Evolutionary conservation across 2,329 filamentous ascomycete genomes (phyloP).

Genomic region (Lachnellula subtilissima): DNA sequence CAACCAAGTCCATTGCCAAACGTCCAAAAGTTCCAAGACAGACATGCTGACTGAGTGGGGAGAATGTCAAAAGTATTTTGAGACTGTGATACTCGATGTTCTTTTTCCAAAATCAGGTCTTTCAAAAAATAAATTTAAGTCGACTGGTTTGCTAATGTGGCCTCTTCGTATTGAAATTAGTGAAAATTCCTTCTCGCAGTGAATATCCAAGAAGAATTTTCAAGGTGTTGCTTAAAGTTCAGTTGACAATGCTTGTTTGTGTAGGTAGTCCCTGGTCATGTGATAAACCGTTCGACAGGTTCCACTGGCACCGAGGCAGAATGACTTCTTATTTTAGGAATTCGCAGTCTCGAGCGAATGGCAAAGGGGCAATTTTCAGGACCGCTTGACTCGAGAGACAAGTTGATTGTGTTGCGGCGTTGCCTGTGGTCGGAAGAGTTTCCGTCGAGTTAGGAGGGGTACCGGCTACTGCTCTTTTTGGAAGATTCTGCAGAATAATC

Average conservation of each 20-base stretch:
- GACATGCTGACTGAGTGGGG: conserved; percentile 6
- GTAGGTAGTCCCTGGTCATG: neutral
- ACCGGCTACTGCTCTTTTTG: conserved; percentile 5
- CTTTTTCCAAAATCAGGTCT: neutral
- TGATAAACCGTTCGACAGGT: neutral
- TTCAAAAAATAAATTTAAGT: neutral
- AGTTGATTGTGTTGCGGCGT: conserved; percentile 2
- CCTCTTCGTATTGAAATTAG: neutral
- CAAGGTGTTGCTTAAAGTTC: neutral
- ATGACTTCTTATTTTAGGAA: conserved; percentile 5
- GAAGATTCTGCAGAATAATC: conserved; percentile 10
- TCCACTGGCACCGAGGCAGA: conserved; percentile 4
- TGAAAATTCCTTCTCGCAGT: neutral
- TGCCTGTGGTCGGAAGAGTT: conserved; percentile 4
- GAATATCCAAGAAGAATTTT: no score
- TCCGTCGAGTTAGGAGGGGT: neutral
- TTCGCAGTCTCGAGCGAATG: neutral
- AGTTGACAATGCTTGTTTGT: neutral
- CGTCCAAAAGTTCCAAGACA: conserved; percentile 1
- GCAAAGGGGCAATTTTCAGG: neutral
- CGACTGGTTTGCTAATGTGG: conserved; percentile 10
- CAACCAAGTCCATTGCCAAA: conserved; percentile 20
- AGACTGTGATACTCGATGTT: no score
- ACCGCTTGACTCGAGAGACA: neutral
- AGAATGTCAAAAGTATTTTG: neutral